phyloP scores from a whole-genome alignment of 139 green algal species.

The Coccomyxa sp. region DNA sequence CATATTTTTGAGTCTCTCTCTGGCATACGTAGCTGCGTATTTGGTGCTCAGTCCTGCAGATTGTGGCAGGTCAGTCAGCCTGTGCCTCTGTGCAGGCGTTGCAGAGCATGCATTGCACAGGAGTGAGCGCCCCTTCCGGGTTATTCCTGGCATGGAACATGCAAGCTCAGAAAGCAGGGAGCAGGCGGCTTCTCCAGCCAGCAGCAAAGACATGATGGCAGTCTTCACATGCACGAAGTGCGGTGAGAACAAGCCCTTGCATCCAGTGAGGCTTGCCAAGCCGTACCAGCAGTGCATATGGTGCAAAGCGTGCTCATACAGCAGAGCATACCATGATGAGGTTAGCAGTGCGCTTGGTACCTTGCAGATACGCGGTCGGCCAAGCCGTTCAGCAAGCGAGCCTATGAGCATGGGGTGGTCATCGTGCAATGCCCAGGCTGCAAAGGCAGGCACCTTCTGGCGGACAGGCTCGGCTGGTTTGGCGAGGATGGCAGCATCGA shows the following conservation, averaged over 20 bases:
- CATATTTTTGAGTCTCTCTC: too few relatives aligned
- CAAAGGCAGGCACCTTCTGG: slow-evolving; percentile 56
- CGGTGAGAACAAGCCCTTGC: neutral
- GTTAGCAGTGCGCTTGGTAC: neutral
- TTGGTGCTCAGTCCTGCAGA: too few relatives aligned
- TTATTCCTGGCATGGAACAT: too few relatives aligned
- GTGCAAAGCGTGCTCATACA: neutral
- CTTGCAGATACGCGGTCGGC: slow-evolving; percentile 39
- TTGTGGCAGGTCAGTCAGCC: too few relatives aligned
- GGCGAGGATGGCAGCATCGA: slow-evolving; percentile 26
- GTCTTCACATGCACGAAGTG: slow-evolving; percentile 40
- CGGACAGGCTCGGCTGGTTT: slow-evolving; percentile 62
- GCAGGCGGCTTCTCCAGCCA: neutral
- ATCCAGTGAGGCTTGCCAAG: neutral
- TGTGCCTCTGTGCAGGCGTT: too few relatives aligned
- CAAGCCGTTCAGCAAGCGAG: slow-evolving; percentile 49
- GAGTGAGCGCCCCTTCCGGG: too few relatives aligned
- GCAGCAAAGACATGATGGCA: slow-evolving; percentile 12
- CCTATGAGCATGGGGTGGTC: slow-evolving; percentile 59
- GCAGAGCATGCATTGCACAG: too few relatives aligned
- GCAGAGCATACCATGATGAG: neutral
- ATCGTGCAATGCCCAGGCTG: slow-evolving; percentile 59
- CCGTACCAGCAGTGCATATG: neutral
- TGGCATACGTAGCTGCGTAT: too few relatives aligned
- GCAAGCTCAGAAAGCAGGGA: neutral